Conservation (phyloP, 1,284 basidiomycete species). For the Sanguinoderma infundibulare region DNA sequence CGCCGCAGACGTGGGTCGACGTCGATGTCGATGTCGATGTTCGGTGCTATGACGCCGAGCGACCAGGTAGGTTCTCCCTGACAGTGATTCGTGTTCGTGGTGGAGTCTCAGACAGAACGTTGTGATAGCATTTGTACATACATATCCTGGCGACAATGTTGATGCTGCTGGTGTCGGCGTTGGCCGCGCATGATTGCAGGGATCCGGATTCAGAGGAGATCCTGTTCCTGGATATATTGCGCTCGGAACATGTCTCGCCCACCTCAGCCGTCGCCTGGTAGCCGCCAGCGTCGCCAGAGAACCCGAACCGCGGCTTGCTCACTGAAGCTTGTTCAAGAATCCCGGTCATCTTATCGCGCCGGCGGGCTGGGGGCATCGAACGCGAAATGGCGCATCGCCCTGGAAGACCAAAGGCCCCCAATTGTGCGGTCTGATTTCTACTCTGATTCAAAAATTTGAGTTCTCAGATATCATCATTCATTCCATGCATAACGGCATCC, state of each 20-base stretch:
- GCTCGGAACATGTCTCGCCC: slow-evolving; percentile 18
- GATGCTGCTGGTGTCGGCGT: slow-evolving; percentile 16
- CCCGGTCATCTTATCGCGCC: slow-evolving; percentile 8
- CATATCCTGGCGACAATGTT: slow-evolving; percentile 5
- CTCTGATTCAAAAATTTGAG: slow-evolving; percentile 24
- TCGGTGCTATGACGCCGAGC: slow-evolving; percentile 5
- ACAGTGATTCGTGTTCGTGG: background rate
- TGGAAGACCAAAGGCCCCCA: slow-evolving; percentile 12
- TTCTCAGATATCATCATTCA: slow-evolving; percentile 27
- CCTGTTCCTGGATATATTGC: slow-evolving; percentile 22
- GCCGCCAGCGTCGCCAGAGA: slow-evolving; percentile 22
- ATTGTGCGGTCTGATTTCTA: slow-evolving; percentile 23
- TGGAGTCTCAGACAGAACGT: background rate
- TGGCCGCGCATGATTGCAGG: slow-evolving; percentile 18
- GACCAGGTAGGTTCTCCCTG: background rate
- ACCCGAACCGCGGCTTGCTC: slow-evolving; percentile 20
- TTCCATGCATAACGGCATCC: slow-evolving; percentile 35
- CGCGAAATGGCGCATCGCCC: slow-evolving; percentile 12
- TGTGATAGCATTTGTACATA: slow-evolving; percentile 25
- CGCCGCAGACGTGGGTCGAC: background rate
- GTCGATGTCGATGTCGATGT: background rate
- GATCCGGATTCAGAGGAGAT: background rate
- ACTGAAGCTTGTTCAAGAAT: slow-evolving; percentile 15
- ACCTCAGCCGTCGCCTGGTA: slow-evolving; percentile 22
- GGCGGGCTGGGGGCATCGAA: slow-evolving; percentile 18